phyloP scores from a whole-genome alignment of 1,284 basidiomycete genomes.

The Peniophora sp. region DNA sequence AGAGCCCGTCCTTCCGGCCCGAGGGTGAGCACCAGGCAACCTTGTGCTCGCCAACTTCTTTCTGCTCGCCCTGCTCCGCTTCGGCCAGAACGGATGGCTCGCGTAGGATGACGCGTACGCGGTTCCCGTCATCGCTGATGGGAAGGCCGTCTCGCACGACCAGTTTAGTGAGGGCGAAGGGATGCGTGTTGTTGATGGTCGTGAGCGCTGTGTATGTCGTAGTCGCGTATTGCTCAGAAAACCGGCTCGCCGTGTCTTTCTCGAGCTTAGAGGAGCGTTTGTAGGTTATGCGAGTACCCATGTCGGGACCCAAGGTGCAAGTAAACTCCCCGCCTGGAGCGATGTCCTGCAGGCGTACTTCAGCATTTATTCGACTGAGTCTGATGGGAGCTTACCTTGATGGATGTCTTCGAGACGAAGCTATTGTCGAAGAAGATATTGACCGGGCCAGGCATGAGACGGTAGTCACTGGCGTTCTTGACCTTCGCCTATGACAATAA shows the following conservation, averaged over 20 bases:
- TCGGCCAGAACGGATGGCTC: constrained; percentile 40
- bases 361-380: not conserved
- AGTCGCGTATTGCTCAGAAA: constrained; percentile 33
- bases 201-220: constrained; percentile 37
- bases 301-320: constrained; percentile 48
- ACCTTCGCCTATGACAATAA: constrained; percentile 20
- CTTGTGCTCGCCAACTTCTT: constrained; percentile 14
- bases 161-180: constrained; percentile 32
- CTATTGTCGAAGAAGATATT: constrained; percentile 39
- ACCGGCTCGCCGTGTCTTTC: constrained; percentile 27
- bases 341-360: constrained; percentile 28
- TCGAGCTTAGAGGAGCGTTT: constrained; percentile 28
- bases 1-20: constrained; percentile 20
- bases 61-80: constrained; percentile 30
- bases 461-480: constrained; percentile 44
- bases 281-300: constrained; percentile 39
- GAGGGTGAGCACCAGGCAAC: constrained; percentile 12
- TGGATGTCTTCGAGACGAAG: constrained; percentile 38
- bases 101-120: constrained; percentile 36
- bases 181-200: constrained; percentile 40
- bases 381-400: constrained; percentile 21
- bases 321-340: constrained; percentile 40
- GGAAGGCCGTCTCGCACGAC: constrained; percentile 44
- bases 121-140: constrained; percentile 25
- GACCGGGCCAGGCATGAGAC: constrained; percentile 36